These are phyloP conservation scores for Nicotiana noctiflora DNA, from an alignment of 257 asterid species.

Conservation along the genomic window DNA sequence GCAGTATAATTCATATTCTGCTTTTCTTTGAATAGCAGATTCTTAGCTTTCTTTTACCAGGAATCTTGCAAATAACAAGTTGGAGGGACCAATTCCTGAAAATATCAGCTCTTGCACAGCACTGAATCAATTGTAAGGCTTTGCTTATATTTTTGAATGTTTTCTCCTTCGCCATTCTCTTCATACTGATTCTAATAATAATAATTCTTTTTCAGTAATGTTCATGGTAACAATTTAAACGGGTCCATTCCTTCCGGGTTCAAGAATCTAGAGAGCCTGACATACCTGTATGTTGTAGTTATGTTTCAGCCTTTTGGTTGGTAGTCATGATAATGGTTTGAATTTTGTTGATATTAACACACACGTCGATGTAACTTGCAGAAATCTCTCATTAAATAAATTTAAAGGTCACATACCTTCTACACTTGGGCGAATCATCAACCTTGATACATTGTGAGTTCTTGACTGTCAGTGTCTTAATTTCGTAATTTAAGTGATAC, in stretches of 20 bases:
- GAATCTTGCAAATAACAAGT: constrained; percentile 74
- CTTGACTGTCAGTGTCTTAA: not conserved
- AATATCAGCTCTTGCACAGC: constrained; percentile 95
- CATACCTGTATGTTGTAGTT: constrained; percentile 59
- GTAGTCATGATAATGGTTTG: not conserved
- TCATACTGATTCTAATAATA: not conserved
- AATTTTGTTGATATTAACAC: not conserved
- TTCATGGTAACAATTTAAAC: constrained; percentile 71
- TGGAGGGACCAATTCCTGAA: constrained; percentile 87
- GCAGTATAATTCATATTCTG: not conserved
- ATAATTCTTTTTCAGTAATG: constrained; percentile 45
- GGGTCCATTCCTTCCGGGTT: constrained; percentile 87
- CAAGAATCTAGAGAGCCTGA: constrained; percentile 80
- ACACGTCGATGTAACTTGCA: constrained; percentile 17
- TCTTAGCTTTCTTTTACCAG: constrained; percentile 29
- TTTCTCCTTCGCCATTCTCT: not conserved
- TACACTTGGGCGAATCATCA: constrained; percentile 82
- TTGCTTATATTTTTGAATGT: not conserved
- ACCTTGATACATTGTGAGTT: constrained; percentile 87
- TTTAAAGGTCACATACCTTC: constrained; percentile 63
- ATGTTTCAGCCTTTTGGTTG: not conserved
- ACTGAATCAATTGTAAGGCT: constrained; percentile 75
- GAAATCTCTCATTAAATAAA: constrained; percentile 82
- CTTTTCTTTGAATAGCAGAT: not conserved
- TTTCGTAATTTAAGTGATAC: not conserved